A percentile compares a stretch with the other conserved stretches of the same genome.
Evolutionary conservation across 768 basidiomycete genomes (phyloP).

Genomic region (Leccinellum albellum): DNA sequence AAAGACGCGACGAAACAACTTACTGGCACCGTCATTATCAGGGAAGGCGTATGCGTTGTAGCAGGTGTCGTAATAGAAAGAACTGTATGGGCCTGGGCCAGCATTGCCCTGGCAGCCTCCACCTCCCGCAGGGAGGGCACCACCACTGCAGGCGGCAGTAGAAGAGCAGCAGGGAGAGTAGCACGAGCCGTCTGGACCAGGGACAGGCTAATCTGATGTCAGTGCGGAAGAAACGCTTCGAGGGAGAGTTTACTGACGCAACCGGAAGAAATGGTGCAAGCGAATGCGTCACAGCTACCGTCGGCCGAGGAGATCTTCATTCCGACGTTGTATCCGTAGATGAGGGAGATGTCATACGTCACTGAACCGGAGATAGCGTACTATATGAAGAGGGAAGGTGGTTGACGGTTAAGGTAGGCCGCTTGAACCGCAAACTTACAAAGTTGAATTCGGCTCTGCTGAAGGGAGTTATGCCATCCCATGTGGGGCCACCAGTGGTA

Average conservation of each 20-base stretch:
- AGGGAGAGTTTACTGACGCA: constrained; percentile 21
- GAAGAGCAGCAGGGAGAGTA: constrained; percentile 31
- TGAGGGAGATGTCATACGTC: constrained; percentile 33
- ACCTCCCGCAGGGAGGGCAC: constrained; percentile 24
- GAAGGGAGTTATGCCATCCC: constrained; percentile 29
- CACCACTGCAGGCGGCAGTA: constrained; percentile 18
- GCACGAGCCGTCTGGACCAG: constrained; percentile 24
- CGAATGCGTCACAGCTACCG: constrained; percentile 22
- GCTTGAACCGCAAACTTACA: constrained; percentile 9
- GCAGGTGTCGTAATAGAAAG: constrained; percentile 28
- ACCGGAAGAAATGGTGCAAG: constrained; percentile 29
- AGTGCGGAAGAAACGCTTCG: background rate
- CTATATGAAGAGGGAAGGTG: constrained; percentile 1
- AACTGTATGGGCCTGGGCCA: constrained; percentile 29
- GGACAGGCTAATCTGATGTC: constrained; percentile 21
- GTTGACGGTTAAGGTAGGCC: background rate
- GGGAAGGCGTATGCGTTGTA: constrained; percentile 33
- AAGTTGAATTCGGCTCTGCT: constrained; percentile 33
- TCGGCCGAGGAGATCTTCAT: constrained; percentile 32
- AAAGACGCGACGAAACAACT: background rate
- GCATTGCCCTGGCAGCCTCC: constrained; percentile 27
- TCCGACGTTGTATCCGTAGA: constrained; percentile 33
- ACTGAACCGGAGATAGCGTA: constrained; percentile 23
- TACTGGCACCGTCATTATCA: constrained; percentile 30
- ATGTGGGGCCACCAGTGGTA: constrained; percentile 28